These are phyloP conservation scores for Lyophyllum shimeji DNA, from an alignment of 768 basidiomycete genomes.

Conservation along the genomic window DNA sequence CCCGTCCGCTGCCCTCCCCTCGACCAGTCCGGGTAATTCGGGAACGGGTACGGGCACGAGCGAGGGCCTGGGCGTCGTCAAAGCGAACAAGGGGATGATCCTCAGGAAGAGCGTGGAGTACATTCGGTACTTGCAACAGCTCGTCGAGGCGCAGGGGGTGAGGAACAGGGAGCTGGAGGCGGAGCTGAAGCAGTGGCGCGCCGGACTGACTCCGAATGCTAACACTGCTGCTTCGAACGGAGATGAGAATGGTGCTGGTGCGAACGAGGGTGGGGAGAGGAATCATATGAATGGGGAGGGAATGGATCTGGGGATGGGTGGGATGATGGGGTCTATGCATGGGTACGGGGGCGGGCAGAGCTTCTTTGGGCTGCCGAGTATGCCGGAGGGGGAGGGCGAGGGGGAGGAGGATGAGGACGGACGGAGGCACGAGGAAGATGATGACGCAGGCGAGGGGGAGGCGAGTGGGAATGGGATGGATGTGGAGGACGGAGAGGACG, in stretches of 20 bases:
- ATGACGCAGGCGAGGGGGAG: background rate
- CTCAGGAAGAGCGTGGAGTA: conserved; percentile 81
- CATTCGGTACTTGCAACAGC: conserved; percentile 83
- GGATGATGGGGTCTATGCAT: conserved; percentile 2
- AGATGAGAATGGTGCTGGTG: background rate
- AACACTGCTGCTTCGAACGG: background rate
- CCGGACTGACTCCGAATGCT: too few relatives aligned
- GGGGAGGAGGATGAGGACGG: conserved; percentile 16
- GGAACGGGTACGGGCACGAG: conserved; percentile 17
- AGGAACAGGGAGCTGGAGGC: conserved; percentile 79
- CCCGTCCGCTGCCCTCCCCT: background rate
- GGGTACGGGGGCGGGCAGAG: conserved; percentile 1
- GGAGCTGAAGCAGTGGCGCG: conserved; percentile 53
- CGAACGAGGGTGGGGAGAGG: background rate
- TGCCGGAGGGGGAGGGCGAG: conserved; percentile 24
- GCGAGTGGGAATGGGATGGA: conserved; percentile 13
- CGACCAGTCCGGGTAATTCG: too few relatives aligned
- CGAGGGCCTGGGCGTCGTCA: conserved; percentile 52
- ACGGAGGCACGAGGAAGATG: too few relatives aligned
- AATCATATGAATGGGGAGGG: conserved; percentile 4
- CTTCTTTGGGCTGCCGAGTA: conserved; percentile 26
- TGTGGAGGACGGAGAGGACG: conserved; percentile 14
- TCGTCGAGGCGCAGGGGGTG: conserved; percentile 76
- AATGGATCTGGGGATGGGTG: conserved; percentile 9
- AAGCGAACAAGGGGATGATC: conserved; percentile 96